A percentile compares a stretch with the other conserved stretches of the same genome.
Evolutionary conservation across 2,329 filamentous ascomycete species (phyloP).

Genomic region (Balansia obtecta): DNA sequence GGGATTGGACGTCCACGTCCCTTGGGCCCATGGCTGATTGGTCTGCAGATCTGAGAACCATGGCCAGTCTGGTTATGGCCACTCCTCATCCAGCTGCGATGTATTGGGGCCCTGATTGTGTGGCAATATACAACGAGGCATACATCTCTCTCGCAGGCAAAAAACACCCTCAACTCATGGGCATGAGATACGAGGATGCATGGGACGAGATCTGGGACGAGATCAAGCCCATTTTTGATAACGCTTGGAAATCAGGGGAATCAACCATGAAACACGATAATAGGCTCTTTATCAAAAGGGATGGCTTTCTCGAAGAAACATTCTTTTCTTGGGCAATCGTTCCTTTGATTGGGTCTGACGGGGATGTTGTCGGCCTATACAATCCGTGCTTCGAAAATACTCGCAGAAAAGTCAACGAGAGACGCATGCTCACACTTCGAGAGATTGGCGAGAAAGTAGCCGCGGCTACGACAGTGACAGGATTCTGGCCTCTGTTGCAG

Average conservation of each 20-base stretch:
- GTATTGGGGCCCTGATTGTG: conserved; percentile 64
- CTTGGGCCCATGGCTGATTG: conserved; percentile 67
- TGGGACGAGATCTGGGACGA: conserved; percentile 68
- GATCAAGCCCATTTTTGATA: conserved; percentile 54
- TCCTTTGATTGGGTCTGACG: conserved; percentile 62
- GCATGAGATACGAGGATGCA: conserved; percentile 51
- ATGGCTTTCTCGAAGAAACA: conserved; percentile 61
- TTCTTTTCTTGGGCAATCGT: conserved; percentile 79
- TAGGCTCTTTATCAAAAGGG: conserved; percentile 57
- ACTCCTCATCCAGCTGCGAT: conserved; percentile 63
- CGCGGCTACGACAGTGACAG: conserved; percentile 56
- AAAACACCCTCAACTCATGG: conserved; percentile 69
- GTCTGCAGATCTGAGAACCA: conserved; percentile 57
- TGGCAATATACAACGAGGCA: conserved; percentile 61
- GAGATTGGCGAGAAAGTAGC: conserved; percentile 68
- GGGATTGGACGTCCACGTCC: conserved; percentile 62
- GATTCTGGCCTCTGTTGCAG: conserved; percentile 61
- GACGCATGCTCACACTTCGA: conserved; percentile 65
- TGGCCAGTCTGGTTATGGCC: conserved; percentile 75
- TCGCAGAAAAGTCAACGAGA: conserved; percentile 61
- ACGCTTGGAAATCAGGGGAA: conserved; percentile 56
- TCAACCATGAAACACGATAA: conserved; percentile 80
- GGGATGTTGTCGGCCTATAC: conserved; percentile 62
- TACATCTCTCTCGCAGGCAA: conserved; percentile 60
- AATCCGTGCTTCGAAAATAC: conserved; percentile 78